Evolutionary conservation across 345 rosid genomes (phyloP), one percentile per base, ranked within the genome.

Genomic region (Nasturtium officinale): DNA sequence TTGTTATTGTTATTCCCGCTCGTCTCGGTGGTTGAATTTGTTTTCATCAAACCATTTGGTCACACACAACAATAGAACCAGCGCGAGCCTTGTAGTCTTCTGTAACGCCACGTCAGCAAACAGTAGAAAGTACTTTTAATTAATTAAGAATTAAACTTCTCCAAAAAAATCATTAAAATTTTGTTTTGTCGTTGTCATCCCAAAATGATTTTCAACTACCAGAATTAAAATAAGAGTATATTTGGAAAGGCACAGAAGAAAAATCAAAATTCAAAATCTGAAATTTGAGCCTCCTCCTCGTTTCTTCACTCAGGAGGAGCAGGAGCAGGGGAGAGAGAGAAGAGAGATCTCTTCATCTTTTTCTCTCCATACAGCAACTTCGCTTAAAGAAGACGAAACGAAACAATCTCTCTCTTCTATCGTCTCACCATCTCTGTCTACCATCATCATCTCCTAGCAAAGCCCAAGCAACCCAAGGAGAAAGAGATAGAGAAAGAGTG

Each of bases 311-410:
- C 52, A 68, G 29, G 25, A 23, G 25, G 2, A 23, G 25, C 52
- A 68, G 29, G 25, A 23, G 25, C 25, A 23, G 25, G 25, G 2
- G 28, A 13, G 48, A 68, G 66, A 74, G 40, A 65, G 45, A 35
- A 68, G 66, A 74, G 40, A 65, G 45, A 35, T 29, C 30, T 5
- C 40, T 59, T 59, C 40, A 9, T 15, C 53, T 64, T 21, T 72
- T 21, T 72, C 75, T 78, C 74, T 80, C 76, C 71, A 87, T 79
- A 85, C 85, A 72, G 75, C 82, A 72, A 69, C 72, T 53, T 85
- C 83, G 78, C 96, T 83, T 89, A 60, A 82, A 84, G 87, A 78
- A 80, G 91, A 93, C 82, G 96, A 81, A 83, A 93, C 82, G 96
- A 81, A 83, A 87, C 83, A 67, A 65, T 82, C 79, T 69, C 80